A percentile compares a stretch with the other conserved stretches of the same genome.
phyloP scores from a whole-genome alignment of 257 asterid species.

The Scutellaria minor region DNA sequence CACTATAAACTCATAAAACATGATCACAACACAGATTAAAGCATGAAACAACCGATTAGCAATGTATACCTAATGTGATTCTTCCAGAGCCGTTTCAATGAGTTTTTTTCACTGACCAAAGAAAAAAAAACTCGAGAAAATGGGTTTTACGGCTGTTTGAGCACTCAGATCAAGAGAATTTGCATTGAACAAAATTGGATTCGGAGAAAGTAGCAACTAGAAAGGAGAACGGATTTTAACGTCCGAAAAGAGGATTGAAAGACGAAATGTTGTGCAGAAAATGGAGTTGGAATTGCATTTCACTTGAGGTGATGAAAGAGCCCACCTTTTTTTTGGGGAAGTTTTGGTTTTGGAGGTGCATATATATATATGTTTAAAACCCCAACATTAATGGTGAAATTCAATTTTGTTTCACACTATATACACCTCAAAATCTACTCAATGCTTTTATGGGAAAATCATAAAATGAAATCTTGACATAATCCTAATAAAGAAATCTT shows the following conservation, averaged over 20 bases:
- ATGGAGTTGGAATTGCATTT: not conserved
- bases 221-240: not conserved
- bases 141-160: slow-evolving; percentile 18
- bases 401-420: no score
- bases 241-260: slow-evolving; percentile 9
- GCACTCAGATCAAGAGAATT: slow-evolving; percentile 31
- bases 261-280: not conserved
- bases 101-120: not conserved
- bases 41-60: slow-evolving; percentile 18
- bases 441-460: no score
- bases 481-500: no score
- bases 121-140: not conserved
- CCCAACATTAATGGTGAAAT: no score
- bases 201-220: slow-evolving; percentile 24
- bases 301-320: not conserved
- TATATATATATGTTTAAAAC: no score
- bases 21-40: slow-evolving; percentile 26
- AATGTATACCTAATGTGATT: slow-evolving; percentile 22
- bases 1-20: slow-evolving; percentile 18
- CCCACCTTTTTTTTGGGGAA: no score
- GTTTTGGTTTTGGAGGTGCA: no score
- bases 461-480: no score
- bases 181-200: slow-evolving; percentile 17
- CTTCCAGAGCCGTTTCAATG: slow-evolving; percentile 31
- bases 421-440: no score